Conservation (phyloP, 1,284 basidiomycete genomes). For the Microbotryum saponariae region DNA sequence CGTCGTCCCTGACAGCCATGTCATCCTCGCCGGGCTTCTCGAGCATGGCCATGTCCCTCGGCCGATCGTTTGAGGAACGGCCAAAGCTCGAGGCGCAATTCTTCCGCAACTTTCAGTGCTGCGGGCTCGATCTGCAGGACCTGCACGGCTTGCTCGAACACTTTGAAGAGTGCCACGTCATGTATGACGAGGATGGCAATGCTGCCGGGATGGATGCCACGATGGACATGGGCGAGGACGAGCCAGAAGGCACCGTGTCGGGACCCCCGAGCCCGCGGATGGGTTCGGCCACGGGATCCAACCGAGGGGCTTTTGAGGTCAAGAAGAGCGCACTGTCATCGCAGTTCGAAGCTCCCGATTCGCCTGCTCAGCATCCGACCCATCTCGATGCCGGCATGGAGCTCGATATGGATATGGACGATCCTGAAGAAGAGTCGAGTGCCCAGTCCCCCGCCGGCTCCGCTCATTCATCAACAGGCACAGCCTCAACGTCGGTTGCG, state of each 20-base stretch:
- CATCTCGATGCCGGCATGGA: constrained; percentile 28
- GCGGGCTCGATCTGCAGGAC: constrained; percentile 66
- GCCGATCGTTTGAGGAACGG: constrained; percentile 33
- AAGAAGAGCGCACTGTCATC: constrained; percentile 26
- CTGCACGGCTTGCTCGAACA: constrained; percentile 78
- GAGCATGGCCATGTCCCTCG: constrained; percentile 33
- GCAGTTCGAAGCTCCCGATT: constrained; percentile 24
- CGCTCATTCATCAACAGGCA: too few species aligned
- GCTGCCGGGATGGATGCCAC: background rate
- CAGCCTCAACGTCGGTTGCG: constrained; percentile 2
- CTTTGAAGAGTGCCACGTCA: constrained; percentile 72
- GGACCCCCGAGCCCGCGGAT: constrained; percentile 28
- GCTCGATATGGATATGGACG: constrained; percentile 35
- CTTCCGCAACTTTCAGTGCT: constrained; percentile 76
- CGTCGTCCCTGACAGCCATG: constrained; percentile 27
- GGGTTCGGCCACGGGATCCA: background rate
- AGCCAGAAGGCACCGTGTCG: constrained; percentile 28
- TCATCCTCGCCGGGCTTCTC: constrained; percentile 32
- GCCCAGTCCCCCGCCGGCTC: constrained; percentile 10
- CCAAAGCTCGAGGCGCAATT: constrained; percentile 37
- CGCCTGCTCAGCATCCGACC: constrained; percentile 13
- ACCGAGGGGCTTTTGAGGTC: constrained; percentile 12
- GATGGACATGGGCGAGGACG: constrained; percentile 29
- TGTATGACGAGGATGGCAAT: constrained; percentile 25
- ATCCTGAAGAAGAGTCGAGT: constrained; percentile 11